phyloP scores from a whole-genome alignment of 192 early-diverging fungal genomes.

The Coemansia sp. region DNA sequence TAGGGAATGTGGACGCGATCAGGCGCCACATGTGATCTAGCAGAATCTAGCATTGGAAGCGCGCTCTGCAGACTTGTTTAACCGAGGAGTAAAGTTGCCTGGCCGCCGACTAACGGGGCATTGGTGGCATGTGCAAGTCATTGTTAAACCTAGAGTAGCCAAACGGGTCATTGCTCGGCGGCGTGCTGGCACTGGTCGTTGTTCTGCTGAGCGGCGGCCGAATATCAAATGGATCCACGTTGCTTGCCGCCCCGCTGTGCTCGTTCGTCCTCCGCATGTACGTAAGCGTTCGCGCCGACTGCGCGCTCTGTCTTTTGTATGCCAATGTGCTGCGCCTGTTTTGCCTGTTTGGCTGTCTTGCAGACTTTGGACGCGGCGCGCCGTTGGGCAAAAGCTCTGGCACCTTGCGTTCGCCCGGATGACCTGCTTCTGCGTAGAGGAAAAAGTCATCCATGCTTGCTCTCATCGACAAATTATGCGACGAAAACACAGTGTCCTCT shows the following conservation, averaged over 20 bases:
- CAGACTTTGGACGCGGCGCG: slow-evolving; percentile 22
- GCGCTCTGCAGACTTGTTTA: slow-evolving; percentile 4
- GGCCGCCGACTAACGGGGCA: background rate
- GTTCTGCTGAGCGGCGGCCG: slow-evolving; percentile 14
- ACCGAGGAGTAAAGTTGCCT: background rate
- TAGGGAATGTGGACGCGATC: background rate
- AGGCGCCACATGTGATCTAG: background rate
- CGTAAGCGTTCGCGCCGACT: slow-evolving; percentile 1
- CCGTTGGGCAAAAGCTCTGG: slow-evolving; percentile 31
- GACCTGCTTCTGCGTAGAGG: slow-evolving; percentile 3
- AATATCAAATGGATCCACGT: slow-evolving; percentile 40
- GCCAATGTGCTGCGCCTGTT: background rate
- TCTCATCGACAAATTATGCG: slow-evolving; percentile 5
- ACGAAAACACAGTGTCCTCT: background rate
- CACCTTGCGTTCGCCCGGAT: background rate
- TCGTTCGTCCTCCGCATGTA: background rate
- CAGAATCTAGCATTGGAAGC: background rate
- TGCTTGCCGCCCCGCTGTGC: background rate
- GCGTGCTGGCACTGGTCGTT: background rate
- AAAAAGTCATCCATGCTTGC: slow-evolving; percentile 18
- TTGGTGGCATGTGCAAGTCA: background rate
- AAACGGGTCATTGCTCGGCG: slow-evolving; percentile 8
- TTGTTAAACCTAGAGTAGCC: slow-evolving; percentile 4
- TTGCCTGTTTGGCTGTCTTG: slow-evolving; percentile 1
- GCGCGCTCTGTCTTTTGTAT: slow-evolving; percentile 10